These are phyloP conservation scores for Plasmopara muralis DNA, from an alignment of 352 stramenopile species.

Conservation along the genomic window DNA sequence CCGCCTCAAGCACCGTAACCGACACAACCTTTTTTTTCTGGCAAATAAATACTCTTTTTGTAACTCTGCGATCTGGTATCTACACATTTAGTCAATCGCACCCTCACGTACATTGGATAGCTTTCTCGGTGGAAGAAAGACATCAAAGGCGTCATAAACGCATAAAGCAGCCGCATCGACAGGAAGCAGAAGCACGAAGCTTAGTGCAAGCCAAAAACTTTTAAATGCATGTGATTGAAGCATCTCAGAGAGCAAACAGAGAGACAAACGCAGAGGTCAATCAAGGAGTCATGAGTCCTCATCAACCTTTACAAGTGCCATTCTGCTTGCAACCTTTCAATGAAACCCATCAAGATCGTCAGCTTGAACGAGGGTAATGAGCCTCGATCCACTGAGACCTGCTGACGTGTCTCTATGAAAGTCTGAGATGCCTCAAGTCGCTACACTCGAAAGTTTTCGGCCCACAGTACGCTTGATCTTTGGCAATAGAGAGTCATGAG, in stretches of 20 bases:
- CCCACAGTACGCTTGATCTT: constrained; percentile 2
- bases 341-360: constrained; percentile 15
- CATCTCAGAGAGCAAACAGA: constrained; percentile 9
- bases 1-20: too few species aligned
- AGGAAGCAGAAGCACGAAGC: not conserved
- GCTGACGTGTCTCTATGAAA: constrained; percentile 7
- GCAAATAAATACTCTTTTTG: constrained; percentile 28
- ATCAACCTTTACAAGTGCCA: constrained; percentile 5
- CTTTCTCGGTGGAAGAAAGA: not conserved
- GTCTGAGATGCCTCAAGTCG: constrained; percentile 8
- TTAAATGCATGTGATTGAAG: constrained; percentile 3
- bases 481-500: constrained; percentile 24
- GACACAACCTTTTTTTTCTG: not conserved
- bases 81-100: constrained; percentile 19
- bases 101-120: not conserved
- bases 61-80: constrained; percentile 15
- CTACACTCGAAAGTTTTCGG: constrained; percentile 9
- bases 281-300: constrained; percentile 31
- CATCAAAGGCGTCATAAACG: constrained; percentile 2
- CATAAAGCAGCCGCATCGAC: too few species aligned
- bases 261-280: constrained; percentile 4
- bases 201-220: constrained; percentile 3
- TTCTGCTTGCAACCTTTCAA: constrained; percentile 6
- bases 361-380: constrained; percentile 30
- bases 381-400: constrained; percentile 21